Evolutionary conservation across 768 basidiomycete genomes (phyloP).

Genomic region (Thelephora ganbajun): DNA sequence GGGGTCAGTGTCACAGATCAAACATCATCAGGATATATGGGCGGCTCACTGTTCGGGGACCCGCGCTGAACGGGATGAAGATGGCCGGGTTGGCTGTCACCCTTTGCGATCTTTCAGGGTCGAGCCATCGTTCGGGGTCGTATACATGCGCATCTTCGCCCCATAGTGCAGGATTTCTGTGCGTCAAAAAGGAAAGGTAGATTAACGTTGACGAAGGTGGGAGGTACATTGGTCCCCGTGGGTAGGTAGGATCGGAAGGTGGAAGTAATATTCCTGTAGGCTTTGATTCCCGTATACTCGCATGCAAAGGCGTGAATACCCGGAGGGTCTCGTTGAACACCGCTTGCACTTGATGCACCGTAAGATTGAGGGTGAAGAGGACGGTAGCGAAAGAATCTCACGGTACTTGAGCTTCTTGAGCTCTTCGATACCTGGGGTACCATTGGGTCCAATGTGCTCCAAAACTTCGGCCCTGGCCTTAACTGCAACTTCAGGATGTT

Average conservation of each 20-base stretch:
- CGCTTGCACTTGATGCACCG: constrained; percentile 39
- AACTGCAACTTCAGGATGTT: constrained; percentile 40
- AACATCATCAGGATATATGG: neutral
- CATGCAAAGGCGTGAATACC: constrained; percentile 66
- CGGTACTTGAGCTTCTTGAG: constrained; percentile 55
- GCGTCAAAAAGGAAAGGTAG: constrained; percentile 47
- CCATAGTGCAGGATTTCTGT: constrained; percentile 57
- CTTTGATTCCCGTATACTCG: constrained; percentile 53
- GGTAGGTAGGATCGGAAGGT: constrained; percentile 33
- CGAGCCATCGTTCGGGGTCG: constrained; percentile 67
- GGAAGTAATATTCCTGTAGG: constrained; percentile 35
- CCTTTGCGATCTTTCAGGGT: constrained; percentile 33
- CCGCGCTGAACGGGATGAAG: constrained; percentile 63
- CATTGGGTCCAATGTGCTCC: constrained; percentile 32
- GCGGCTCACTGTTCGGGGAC: constrained; percentile 36
- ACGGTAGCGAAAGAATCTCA: constrained; percentile 20
- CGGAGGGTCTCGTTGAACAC: constrained; percentile 71
- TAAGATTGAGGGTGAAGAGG: constrained; percentile 3
- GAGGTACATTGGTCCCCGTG: constrained; percentile 35
- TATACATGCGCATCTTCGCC: constrained; percentile 67
- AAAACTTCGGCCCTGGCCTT: constrained; percentile 50
- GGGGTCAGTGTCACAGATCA: neutral
- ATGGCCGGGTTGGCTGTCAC: constrained; percentile 50
- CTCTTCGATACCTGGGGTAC: constrained; percentile 37
- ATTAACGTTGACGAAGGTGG: constrained; percentile 42